These are phyloP conservation scores for Verbena officinalis DNA, from an alignment of 257 asterid species.

Conservation along the genomic window DNA sequence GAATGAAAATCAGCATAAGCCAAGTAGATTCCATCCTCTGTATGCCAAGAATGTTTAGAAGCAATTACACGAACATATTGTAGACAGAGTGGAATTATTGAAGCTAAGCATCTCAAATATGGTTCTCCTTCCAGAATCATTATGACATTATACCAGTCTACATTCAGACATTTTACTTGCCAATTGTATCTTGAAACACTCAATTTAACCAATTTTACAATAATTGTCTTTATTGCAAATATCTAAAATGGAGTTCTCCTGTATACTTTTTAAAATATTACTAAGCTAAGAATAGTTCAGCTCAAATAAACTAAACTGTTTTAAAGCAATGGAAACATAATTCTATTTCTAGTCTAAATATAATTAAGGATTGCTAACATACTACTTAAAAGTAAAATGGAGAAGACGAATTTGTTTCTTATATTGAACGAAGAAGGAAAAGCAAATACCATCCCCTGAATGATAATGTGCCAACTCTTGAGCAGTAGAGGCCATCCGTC, in stretches of 20 bases:
- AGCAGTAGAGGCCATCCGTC: slow-evolving; percentile 85
- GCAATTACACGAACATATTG: slow-evolving; percentile 14
- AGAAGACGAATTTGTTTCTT: not conserved
- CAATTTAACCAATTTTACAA: not conserved
- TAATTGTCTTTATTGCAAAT: slow-evolving; percentile 14
- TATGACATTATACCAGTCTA: not conserved
- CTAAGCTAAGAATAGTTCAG: slow-evolving; percentile 9
- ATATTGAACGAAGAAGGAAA: slow-evolving; percentile 29
- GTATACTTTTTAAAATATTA: not conserved
- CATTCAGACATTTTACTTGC: slow-evolving; percentile 12
- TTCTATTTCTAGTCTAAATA: not conserved
- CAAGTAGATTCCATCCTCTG: slow-evolving; percentile 90
- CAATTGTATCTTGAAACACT: slow-evolving; percentile 5
- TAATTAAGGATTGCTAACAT: slow-evolving; percentile 11
- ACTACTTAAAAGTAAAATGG: slow-evolving; percentile 22
- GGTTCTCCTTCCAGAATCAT: slow-evolving; percentile 8
- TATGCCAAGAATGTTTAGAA: slow-evolving; percentile 27
- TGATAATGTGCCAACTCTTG: slow-evolving; percentile 95
- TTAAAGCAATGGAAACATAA: slow-evolving; percentile 4
- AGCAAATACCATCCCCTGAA: slow-evolving; percentile 84
- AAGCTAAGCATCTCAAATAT: slow-evolving; percentile 26
- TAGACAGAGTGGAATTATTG: slow-evolving; percentile 16
- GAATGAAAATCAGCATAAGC: slow-evolving; percentile 85
- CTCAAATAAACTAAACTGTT: not conserved
- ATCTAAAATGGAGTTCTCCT: slow-evolving; percentile 13